A percentile compares a stretch with the other conserved stretches of the same genome.
Conservation (phyloP, 225 moss, liverwort and hornwort species). For the Neckera pumila region DNA sequence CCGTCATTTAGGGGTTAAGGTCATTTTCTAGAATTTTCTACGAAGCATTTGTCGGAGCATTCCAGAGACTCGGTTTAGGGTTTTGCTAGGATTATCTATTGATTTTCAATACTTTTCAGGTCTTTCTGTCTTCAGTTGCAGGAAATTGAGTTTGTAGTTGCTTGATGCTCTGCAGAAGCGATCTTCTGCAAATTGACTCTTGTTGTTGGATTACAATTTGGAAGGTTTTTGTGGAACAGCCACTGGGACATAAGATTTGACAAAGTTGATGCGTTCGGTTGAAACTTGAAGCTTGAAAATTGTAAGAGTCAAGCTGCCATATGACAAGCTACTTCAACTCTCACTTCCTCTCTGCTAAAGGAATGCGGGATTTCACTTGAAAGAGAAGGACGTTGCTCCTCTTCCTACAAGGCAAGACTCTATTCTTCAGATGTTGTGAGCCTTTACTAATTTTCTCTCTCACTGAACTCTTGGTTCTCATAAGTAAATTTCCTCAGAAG, state of each 20-base stretch:
- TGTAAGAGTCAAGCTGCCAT: no score
- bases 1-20: no score
- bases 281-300: neutral
- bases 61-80: neutral
- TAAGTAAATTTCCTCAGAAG: neutral
- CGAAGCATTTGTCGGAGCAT: no score
- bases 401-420: neutral
- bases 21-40: no score
- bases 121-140: neutral
- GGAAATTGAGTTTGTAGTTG: neutral
- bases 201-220: neutral
- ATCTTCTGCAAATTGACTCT: neutral
- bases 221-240: neutral
- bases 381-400: neutral
- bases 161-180: neutral
- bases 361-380: neutral
- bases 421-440: neutral
- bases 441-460: neutral
- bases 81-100: neutral
- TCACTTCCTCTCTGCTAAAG: neutral
- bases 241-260: neutral
- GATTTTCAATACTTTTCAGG: neutral
- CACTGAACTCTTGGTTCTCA: neutral
- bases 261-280: neutral
- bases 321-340: neutral